phyloP scores from a whole-genome alignment of 345 rosid genomes.

The Corchorus olitorius region DNA sequence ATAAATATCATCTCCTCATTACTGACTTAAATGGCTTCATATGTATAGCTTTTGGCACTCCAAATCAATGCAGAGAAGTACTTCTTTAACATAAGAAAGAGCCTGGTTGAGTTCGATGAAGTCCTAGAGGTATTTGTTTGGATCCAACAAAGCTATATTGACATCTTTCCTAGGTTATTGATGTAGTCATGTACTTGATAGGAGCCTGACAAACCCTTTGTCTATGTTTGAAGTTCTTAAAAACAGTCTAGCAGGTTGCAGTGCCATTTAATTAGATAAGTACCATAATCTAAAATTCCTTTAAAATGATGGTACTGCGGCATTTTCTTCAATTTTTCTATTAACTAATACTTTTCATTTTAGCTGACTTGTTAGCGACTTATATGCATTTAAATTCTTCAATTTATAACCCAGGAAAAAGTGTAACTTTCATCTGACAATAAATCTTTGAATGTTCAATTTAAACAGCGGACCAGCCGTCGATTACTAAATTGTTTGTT shows the following conservation, averaged over 20 bases:
- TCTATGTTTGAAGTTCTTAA: not conserved
- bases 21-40: constrained; percentile 26
- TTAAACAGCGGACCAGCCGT: constrained; percentile 1
- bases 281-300: not conserved
- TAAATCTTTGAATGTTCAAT: not conserved
- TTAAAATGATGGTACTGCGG: not conserved
- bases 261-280: constrained; percentile 3
- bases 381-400: not conserved
- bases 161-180: not conserved
- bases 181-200: not conserved
- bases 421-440: not conserved
- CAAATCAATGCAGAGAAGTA: constrained; percentile 95
- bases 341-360: not conserved
- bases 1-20: constrained; percentile 2
- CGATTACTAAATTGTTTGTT: constrained; percentile 10
- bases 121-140: constrained; percentile 72
- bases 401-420: constrained; percentile 2
- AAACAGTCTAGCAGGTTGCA: not conserved
- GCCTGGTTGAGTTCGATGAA: constrained; percentile 96
- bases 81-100: constrained; percentile 86
- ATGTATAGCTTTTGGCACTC: constrained; percentile 75
- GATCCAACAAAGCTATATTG: not conserved
- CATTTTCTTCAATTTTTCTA: not conserved
- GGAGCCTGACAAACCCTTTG: not conserved
- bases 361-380: not conserved